These are phyloP conservation scores for Colletotrichum endophyticum DNA, from an alignment of 2,329 filamentous ascomycete species.

Conservation along the genomic window DNA sequence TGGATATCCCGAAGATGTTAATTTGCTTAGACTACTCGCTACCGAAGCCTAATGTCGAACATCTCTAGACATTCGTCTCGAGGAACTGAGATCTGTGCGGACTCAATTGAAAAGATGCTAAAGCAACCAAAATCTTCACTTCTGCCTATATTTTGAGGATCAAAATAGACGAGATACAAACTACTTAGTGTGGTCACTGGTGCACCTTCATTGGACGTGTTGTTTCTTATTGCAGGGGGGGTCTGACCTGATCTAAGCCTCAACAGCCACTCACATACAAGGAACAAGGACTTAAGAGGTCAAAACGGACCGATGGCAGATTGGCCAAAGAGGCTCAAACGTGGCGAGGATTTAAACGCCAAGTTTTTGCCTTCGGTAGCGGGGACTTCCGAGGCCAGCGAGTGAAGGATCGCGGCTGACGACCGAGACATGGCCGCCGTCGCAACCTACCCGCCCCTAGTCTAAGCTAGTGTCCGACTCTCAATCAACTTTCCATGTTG, in stretches of 20 bases:
- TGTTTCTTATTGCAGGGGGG: background rate
- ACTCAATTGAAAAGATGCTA: background rate
- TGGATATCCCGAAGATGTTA: rapidly evolving
- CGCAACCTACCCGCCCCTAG: background rate
- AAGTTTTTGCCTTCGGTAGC: background rate
- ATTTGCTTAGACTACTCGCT: rapidly evolving
- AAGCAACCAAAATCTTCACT: no score
- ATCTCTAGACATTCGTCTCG: rapidly evolving
- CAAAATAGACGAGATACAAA: background rate
- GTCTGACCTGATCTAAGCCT: background rate
- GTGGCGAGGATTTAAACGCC: background rate
- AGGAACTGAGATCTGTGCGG: rapidly evolving
- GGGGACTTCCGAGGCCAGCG: background rate
- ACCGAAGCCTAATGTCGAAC: rapidly evolving
- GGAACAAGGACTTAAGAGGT: rapidly evolving
- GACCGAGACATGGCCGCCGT: background rate
- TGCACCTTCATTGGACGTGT: background rate
- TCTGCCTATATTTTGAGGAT: background rate
- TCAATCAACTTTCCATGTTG: background rate
- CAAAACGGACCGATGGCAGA: background rate
- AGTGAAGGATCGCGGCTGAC: background rate
- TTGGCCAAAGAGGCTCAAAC: background rate
- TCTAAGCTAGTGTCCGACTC: background rate
- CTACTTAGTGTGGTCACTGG: rapidly evolving
- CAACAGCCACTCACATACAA: background rate